These are phyloP conservation scores for Rosa persica DNA, from an alignment of 306 rosid genomes.

Conservation along the genomic window DNA sequence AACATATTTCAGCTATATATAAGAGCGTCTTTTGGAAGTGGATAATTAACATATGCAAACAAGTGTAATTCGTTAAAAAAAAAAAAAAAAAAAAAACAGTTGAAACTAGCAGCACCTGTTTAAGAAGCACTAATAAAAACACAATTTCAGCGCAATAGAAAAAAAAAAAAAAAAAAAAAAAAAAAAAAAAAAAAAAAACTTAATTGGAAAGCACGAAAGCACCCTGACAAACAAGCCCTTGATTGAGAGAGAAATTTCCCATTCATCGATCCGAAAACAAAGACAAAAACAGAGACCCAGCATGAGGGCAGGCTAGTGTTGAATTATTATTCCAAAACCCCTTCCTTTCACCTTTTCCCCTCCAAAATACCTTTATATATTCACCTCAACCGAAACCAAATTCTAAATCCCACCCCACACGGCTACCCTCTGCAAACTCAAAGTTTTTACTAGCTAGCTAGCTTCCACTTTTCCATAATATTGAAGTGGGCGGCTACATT, in stretches of 20 bases:
- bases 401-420: constrained; percentile 9
- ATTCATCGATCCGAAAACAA: not conserved
- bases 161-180: too few relatives aligned
- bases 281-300: constrained; percentile 2
- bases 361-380: constrained; percentile 1
- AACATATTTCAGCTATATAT: too few relatives aligned
- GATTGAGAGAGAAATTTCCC: not conserved
- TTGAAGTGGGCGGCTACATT: not conserved
- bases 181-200: too few relatives aligned
- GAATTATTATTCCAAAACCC: not conserved
- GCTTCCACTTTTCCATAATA: not conserved
- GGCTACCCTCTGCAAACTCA: not conserved
- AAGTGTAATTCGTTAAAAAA: too few relatives aligned
- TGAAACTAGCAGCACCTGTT: too few relatives aligned
- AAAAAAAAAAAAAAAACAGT: too few relatives aligned
- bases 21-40: too few relatives aligned
- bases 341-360: not conserved
- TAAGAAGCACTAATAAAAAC: not conserved
- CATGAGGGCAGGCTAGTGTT: not conserved
- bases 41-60: too few relatives aligned
- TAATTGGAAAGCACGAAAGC: not conserved
- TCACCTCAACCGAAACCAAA: not conserved
- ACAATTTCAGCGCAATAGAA: not conserved
- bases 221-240: not conserved
- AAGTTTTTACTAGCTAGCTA: not conserved